Evolutionary conservation across 202 grass and related monocot species (phyloP), one percentile per base, ranked within the genome.

Genomic region (Musa balbisiana): DNA sequence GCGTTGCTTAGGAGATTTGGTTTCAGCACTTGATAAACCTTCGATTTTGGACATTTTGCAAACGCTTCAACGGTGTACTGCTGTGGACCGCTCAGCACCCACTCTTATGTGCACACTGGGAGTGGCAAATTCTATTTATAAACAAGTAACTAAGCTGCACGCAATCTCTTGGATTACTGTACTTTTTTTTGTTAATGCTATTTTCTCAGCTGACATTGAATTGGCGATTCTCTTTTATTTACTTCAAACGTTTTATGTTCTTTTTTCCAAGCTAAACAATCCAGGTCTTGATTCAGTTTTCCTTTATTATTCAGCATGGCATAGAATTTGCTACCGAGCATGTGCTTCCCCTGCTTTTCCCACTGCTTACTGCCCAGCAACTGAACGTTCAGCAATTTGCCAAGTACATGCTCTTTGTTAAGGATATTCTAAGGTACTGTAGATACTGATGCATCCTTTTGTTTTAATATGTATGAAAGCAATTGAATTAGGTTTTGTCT

Each of bases 101-200:
- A 99, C 95, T 54, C 95, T 99, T 71, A 99, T 99, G 95, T 99
- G 95, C 74, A 95, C 89, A 60, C 82, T 99, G 78, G 95, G 95
- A 73, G 95, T 99, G 72, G 89, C 91, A 75, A 99, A 87, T 85
- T 85, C 91, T 53, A 90, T 99, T 74, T 95, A 79, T 86, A 99
- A 90, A 83, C 88, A 99, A 85, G 95, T 99, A 87, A 72, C n/a
- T 85, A 52, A 75, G 62, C 26, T 54, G 11, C 2, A 55, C 15
- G 0, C 56, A 25, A 25, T 11, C 8, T 73, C 52, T 70, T 69
- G n/a, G 29, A 69, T 69, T 65, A 19, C 16, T 49, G 2, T 33
- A 69, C 13, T 20, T 10, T 70, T 24, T 24, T 56, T 53, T 3
- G 5, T 19, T 68, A 33, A 68, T 49, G 24, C 56, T 69, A 12